Conservation (phyloP, 2,329 filamentous ascomycete species). For the Xylaria polymorpha region DNA sequence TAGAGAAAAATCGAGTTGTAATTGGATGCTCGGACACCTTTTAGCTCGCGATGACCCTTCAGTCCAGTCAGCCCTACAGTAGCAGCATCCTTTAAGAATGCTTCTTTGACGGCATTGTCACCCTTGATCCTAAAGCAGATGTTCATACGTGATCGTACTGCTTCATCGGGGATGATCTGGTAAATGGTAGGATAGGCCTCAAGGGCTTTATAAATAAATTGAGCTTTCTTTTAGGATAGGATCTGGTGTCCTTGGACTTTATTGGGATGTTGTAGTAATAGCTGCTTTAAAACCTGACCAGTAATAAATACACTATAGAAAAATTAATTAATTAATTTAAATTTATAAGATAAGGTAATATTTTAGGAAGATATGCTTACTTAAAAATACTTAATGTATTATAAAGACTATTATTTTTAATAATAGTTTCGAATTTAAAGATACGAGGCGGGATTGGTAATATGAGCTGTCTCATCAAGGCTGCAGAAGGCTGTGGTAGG, state of each 20-base stretch:
- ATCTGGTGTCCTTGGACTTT: constrained; percentile 82
- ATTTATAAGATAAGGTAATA: neutral
- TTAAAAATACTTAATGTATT: constrained; percentile 96
- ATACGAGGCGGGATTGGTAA: constrained; percentile 84
- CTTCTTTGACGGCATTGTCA: constrained; percentile 76
- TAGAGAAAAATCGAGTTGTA: constrained; percentile 81
- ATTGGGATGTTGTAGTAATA: constrained; percentile 72
- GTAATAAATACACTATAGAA: constrained; percentile 80
- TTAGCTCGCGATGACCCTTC: constrained; percentile 89
- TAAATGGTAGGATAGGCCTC: constrained; percentile 81
- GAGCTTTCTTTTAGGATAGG: constrained; percentile 78
- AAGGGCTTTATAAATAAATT: constrained; percentile 79
- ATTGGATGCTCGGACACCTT: constrained; percentile 83
- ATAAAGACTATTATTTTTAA: constrained; percentile 95
- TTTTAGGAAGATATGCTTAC: constrained; percentile 59
- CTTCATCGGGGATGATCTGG: constrained; percentile 78
- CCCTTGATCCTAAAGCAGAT: constrained; percentile 85
- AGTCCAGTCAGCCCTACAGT: constrained; percentile 78
- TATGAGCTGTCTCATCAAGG: constrained; percentile 77
- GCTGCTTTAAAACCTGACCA: constrained; percentile 84
- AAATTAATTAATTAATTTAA: neutral
- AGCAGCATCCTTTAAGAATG: constrained; percentile 79
- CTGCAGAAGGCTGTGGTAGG: constrained; percentile 76
- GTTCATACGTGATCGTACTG: constrained; percentile 88
- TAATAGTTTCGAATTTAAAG: constrained; percentile 83